Percentiles rank a stretch among this genome's conserved stretches.
Conservation (phyloP, 441 rosid genomes). For the Aleurites moluccanus region DNA sequence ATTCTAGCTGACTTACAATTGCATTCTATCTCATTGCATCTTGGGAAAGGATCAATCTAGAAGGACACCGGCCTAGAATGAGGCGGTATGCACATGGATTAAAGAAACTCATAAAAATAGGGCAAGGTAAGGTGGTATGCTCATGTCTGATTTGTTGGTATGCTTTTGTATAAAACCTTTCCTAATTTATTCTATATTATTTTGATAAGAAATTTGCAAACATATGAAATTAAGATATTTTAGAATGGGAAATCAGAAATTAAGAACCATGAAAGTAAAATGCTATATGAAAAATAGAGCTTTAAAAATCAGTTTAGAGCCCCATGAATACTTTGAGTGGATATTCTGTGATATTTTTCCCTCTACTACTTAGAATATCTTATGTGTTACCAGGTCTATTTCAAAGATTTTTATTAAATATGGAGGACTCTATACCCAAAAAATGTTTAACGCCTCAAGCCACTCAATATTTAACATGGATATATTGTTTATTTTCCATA, state of each 20-base stretch:
- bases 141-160: conserved; percentile 6
- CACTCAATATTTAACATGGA: background rate
- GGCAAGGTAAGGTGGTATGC: conserved; percentile 68
- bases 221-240: background rate
- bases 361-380: too few species aligned
- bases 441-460: background rate
- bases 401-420: background rate
- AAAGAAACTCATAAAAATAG: conserved; percentile 77
- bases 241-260: background rate
- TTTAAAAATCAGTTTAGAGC: background rate
- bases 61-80: conserved; percentile 88
- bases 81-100: conserved; percentile 88
- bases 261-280: background rate
- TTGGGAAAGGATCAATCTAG: conserved; percentile 76
- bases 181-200: background rate
- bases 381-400: background rate
- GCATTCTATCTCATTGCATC: conserved; percentile 22
- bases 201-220: background rate
- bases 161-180: background rate
- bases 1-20: conserved; percentile 3
- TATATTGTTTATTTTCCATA: background rate
- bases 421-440: background rate
- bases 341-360: background rate
- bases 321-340: background rate
- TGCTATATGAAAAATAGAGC: background rate